phyloP scores from a whole-genome alignment of 2,329 filamentous ascomycete genomes.

The Aspergillus ochraceus region DNA sequence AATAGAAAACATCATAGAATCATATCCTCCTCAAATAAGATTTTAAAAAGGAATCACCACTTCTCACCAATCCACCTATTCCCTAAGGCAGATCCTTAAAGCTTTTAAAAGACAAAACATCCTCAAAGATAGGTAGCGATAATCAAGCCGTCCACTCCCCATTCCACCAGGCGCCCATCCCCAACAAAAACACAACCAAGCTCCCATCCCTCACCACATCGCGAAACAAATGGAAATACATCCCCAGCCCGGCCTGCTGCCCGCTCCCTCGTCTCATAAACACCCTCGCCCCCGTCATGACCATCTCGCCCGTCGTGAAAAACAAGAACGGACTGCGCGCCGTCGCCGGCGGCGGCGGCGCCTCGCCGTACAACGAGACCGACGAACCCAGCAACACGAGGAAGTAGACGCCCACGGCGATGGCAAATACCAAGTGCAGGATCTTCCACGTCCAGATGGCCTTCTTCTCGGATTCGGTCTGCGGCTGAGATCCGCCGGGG shows the following conservation, averaged over 20 bases:
- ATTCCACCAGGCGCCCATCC: constrained; percentile 44
- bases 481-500: constrained; percentile 38
- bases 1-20: not conserved
- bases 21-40: not conserved
- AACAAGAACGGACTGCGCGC: constrained; percentile 46
- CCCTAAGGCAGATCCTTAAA: too few relatives aligned
- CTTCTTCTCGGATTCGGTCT: constrained; percentile 37
- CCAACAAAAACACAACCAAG: constrained; percentile 47
- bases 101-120: too few relatives aligned
- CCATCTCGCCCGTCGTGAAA: constrained; percentile 49
- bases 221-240: constrained; percentile 39
- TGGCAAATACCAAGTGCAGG: constrained; percentile 58
- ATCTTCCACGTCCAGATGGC: constrained; percentile 53
- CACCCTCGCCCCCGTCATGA: constrained; percentile 41
- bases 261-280: constrained; percentile 27
- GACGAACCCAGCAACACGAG: constrained; percentile 38
- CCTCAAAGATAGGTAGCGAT: too few relatives aligned
- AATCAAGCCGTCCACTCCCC: constrained; percentile 27
- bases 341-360: constrained; percentile 46
- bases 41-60: too few relatives aligned
- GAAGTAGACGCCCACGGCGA: constrained; percentile 57
- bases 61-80: too few relatives aligned
- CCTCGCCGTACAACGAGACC: constrained; percentile 38
- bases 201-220: constrained; percentile 46
- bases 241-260: constrained; percentile 27